phyloP scores from a whole-genome alignment of 2,329 filamentous ascomycete species.

The Rasamsonia emersonii region DNA sequence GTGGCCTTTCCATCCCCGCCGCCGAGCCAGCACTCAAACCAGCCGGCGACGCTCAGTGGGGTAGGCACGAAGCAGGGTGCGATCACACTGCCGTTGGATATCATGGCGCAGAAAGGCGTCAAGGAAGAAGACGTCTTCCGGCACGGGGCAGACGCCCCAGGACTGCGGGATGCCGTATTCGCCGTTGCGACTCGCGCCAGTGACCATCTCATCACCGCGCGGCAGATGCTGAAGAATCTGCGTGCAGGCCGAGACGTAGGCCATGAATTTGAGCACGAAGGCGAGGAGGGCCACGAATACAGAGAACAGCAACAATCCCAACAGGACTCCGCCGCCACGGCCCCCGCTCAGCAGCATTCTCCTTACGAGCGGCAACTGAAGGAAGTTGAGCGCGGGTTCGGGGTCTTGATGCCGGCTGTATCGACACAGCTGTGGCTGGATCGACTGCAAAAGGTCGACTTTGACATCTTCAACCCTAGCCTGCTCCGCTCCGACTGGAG shows the following conservation, averaged over 20 bases:
- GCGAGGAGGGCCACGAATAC: constrained; percentile 60
- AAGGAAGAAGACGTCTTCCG: constrained; percentile 86
- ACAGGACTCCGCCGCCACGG: background rate
- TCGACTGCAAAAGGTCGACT: constrained; percentile 68
- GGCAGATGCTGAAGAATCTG: constrained; percentile 81
- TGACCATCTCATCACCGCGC: constrained; percentile 87
- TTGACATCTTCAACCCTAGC: constrained; percentile 65
- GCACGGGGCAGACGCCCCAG: constrained; percentile 65
- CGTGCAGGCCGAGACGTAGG: constrained; percentile 64
- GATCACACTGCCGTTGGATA: constrained; percentile 74
- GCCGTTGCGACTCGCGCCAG: constrained; percentile 86
- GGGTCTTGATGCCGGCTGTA: constrained; percentile 71
- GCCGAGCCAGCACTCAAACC: constrained; percentile 47
- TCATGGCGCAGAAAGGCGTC: constrained; percentile 75
- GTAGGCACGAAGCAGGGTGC: constrained; percentile 47
- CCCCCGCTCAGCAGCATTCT: background rate
- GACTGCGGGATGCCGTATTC: constrained; percentile 84
- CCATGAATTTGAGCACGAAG: constrained; percentile 82
- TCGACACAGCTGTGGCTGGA: constrained; percentile 71
- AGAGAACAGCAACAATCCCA: constrained; percentile 1
- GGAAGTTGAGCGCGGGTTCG: constrained; percentile 62
- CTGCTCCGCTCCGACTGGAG: constrained; percentile 67
- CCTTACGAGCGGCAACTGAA: constrained; percentile 26
- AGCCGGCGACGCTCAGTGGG: constrained; percentile 31
- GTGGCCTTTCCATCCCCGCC: constrained; percentile 72